Evolutionary conservation across 2,329 filamentous ascomycete species (phyloP), one percentile per base, ranked within the genome.

Genomic region (Colletotrichum melonis): DNA sequence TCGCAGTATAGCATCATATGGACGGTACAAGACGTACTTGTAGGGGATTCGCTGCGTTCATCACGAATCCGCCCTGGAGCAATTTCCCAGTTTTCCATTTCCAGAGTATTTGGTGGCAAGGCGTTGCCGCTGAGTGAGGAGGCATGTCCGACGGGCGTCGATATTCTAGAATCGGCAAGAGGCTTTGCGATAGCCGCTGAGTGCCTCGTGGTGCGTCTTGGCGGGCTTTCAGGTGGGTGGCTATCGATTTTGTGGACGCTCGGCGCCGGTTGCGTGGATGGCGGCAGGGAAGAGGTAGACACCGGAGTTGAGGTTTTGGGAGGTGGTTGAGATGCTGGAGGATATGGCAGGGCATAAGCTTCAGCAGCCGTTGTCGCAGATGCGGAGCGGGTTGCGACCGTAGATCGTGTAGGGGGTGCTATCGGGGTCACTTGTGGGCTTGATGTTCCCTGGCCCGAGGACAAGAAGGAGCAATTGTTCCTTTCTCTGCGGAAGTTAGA

Each of bases 21-120:
- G 12, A 4, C 12, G 1, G 6, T 7, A 8, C 4, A 12, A 7
- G 8, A 80, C 84, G 75, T 78, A 86, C 85, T 85, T 32, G 82
- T 79, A 1, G 77, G 76, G 1, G 49, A 54, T 8, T 59, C 58
- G 11, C 78, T 75, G 1, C 72, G 69, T 4, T 78, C 73, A 42
- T 82, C 79, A 9, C 76, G 77, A 35, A 85, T 77, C 26, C 83
- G 81, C 19, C 86, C 86, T 1, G 86, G 85, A 0, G 85, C 85
- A 58, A 86, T 74, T 75, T 87, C 86, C 85, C 85, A 86, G 3
- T 80, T 79, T 74, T 86, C 85, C 79, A 86, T 84, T 63, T 84
- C 78, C 6, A 82, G 60, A 3, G 68, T 28, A 9, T 69, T 46
- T 5, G 42, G 35, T 3, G 54, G 72, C 55, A 66, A 49, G 19